Percentiles rank a stretch among this genome's conserved stretches.
phyloP scores from a whole-genome alignment of 2,329 filamentous ascomycete species.

The Fonsecaea monophora region DNA sequence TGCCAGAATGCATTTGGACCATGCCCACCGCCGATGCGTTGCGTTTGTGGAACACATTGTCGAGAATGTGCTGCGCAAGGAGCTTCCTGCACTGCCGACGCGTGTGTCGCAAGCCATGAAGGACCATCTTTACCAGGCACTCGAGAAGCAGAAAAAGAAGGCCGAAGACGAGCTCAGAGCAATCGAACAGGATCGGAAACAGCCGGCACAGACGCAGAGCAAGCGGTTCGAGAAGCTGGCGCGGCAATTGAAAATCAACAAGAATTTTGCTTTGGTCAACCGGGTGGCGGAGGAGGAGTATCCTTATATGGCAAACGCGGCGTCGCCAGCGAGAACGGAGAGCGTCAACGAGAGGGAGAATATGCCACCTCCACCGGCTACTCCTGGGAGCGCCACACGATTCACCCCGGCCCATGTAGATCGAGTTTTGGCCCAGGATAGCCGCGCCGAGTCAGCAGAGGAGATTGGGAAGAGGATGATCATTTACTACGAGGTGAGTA shows the following conservation, averaged over 20 bases:
- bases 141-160: slow-evolving; percentile 16
- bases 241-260: slow-evolving; percentile 13
- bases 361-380: neutral
- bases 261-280: slow-evolving; percentile 16
- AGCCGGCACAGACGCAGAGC: slow-evolving; percentile 22
- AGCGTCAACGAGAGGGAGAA: slow-evolving; percentile 7
- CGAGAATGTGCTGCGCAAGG: slow-evolving; percentile 13
- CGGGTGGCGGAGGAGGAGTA: slow-evolving; percentile 20
- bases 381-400: slow-evolving; percentile 10
- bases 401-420: slow-evolving; percentile 17
- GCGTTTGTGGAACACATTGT: slow-evolving; percentile 18
- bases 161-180: slow-evolving; percentile 16
- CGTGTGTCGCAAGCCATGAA: slow-evolving; percentile 15
- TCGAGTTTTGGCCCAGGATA: slow-evolving; percentile 17
- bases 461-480: slow-evolving; percentile 21
- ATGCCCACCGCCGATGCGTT: slow-evolving; percentile 13
- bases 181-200: slow-evolving; percentile 14
- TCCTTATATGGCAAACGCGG: slow-evolving; percentile 6
- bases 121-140: slow-evolving; percentile 8
- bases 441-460: slow-evolving; percentile 18
- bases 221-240: slow-evolving; percentile 18
- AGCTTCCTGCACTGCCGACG: slow-evolving; percentile 7
- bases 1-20: slow-evolving; percentile 13
- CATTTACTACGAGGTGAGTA: slow-evolving; percentile 21
- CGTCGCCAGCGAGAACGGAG: neutral